These are phyloP conservation scores for Populus hybrid DNA, from an alignment of 441 rosid species.

Conservation along the genomic window DNA sequence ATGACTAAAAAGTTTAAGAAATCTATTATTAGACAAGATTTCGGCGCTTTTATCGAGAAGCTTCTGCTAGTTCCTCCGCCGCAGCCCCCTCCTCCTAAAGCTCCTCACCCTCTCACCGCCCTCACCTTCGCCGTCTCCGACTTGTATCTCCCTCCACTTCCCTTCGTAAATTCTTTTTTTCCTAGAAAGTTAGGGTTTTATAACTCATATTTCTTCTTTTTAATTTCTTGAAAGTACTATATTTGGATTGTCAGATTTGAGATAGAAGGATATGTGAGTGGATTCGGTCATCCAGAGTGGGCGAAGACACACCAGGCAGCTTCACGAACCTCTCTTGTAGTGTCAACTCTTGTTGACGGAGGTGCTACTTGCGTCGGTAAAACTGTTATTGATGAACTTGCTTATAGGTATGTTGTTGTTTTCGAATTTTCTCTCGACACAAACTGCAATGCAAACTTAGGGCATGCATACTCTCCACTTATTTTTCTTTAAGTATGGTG, in stretches of 20 bases:
- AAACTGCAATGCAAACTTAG: background rate
- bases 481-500: background rate
- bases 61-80: conserved; percentile 93
- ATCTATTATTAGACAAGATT: conserved; percentile 55
- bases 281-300: conserved; percentile 98
- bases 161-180: background rate
- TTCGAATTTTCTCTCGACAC: background rate
- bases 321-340: conserved; percentile 60
- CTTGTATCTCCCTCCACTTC: conserved; percentile 39
- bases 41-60: conserved; percentile 83
- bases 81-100: conserved; percentile 95
- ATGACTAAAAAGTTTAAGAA: conserved; percentile 65
- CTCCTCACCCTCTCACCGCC: conserved; percentile 90
- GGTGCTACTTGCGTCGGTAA: conserved; percentile 96
- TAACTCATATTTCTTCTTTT: background rate
- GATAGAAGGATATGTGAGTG: conserved; percentile 74
- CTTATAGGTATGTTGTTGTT: conserved; percentile 45
- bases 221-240: too few relatives aligned
- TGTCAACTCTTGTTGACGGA: conserved; percentile 75
- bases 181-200: background rate
- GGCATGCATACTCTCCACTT: background rate
- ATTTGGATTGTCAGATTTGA: conserved; percentile 58
- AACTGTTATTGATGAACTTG: conserved; percentile 89
- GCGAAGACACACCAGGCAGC: conserved; percentile 67
- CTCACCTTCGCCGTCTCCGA: conserved; percentile 89